phyloP scores from a whole-genome alignment of 225 moss, liverwort and hornwort genomes.

The Pseudoscleropodium purum region DNA sequence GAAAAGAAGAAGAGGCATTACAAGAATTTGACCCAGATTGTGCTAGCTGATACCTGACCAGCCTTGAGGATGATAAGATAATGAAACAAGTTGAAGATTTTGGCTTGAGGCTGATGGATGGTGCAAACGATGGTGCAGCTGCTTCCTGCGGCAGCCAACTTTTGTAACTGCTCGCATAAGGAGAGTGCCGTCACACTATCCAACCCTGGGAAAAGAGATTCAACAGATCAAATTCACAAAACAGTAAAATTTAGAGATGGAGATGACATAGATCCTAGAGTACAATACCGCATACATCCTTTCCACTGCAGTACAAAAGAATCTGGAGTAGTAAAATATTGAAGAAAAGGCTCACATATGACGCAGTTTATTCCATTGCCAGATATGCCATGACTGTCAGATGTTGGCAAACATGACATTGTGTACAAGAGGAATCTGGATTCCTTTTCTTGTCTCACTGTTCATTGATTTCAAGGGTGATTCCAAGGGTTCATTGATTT shows the following conservation, averaged over 20 bases:
- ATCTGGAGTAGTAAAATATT: not conserved
- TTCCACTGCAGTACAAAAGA: not conserved
- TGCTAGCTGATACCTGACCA: constrained; percentile 51
- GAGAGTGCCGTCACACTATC: constrained; percentile 77
- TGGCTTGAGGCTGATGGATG: constrained; percentile 83
- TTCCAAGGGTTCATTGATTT: not conserved
- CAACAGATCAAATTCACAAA: not conserved
- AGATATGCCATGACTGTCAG: not conserved
- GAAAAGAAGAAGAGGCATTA: not conserved
- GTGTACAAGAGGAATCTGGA: not conserved
- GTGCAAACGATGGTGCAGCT: constrained; percentile 75
- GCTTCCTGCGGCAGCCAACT: constrained; percentile 42
- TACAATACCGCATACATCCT: not conserved
- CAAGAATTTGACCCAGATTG: not conserved
- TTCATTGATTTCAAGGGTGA: not conserved
- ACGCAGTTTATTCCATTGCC: not conserved
- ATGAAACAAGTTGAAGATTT: constrained; percentile 80
- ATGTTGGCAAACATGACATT: not conserved
- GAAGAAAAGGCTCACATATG: not conserved
- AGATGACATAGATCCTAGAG: not conserved
- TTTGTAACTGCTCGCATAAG: constrained; percentile 61
- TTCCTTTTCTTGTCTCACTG: not conserved
- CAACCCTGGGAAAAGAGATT: constrained; percentile 45
- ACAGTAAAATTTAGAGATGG: not conserved
- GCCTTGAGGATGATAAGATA: constrained; percentile 81